These are phyloP conservation scores for Urochloa ruziziensis DNA, from an alignment of 176 grass and related monocot species.

Conservation along the genomic window DNA sequence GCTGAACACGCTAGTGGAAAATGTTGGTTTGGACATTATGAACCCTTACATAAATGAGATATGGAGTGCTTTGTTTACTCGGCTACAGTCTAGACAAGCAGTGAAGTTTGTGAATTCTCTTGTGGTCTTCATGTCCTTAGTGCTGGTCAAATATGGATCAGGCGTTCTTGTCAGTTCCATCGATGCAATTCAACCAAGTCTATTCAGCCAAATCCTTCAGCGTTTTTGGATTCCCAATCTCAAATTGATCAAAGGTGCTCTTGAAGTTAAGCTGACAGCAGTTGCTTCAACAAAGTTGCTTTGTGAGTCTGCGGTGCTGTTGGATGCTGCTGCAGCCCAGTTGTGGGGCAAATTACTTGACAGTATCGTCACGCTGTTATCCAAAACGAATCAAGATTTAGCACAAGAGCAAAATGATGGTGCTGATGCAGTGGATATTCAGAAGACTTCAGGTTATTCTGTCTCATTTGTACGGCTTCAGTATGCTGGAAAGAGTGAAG, in stretches of 20 bases:
- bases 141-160: conserved; percentile 77
- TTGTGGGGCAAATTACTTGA: conserved; percentile 88
- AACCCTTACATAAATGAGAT: conserved; percentile 67
- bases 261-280: conserved; percentile 77
- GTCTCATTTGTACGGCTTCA: conserved; percentile 89
- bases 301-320: conserved; percentile 68
- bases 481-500: conserved; percentile 84
- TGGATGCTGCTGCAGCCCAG: conserved; percentile 64
- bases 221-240: conserved; percentile 90
- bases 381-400: conserved; percentile 64
- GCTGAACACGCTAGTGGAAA: conserved; percentile 90
- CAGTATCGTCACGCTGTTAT: conserved; percentile 58
- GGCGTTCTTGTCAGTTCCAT: conserved; percentile 69
- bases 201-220: conserved; percentile 70
- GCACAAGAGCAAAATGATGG: conserved; percentile 64
- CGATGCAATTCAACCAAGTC: conserved; percentile 59
- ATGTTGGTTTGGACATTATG: conserved; percentile 75
- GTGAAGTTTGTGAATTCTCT: conserved; percentile 87
- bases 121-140: conserved; percentile 84
- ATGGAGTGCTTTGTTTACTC: conserved; percentile 72
- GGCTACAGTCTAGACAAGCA: conserved; percentile 62
- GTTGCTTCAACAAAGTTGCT: conserved; percentile 92
- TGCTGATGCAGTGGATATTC: conserved; percentile 55
- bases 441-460: conserved; percentile 70
- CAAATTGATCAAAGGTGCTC: conserved; percentile 74